Evolutionary conservation across 768 basidiomycete species (phyloP).

Genomic region (Termitomyces sp.): DNA sequence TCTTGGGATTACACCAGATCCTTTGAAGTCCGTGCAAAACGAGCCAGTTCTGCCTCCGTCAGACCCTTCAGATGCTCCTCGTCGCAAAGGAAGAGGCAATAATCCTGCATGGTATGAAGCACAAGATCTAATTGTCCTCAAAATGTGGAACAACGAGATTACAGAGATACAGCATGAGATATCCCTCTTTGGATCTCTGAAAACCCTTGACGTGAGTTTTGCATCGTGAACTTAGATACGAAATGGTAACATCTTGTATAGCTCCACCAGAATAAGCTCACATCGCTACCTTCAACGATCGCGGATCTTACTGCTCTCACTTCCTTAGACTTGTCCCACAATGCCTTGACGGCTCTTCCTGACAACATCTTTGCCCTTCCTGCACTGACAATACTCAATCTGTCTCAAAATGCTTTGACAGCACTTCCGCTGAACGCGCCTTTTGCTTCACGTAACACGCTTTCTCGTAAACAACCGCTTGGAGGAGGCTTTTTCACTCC

Average conservation of each 20-base stretch:
- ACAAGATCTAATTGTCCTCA: conserved; percentile 70
- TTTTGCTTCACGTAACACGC: conserved; percentile 32
- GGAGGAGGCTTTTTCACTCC: conserved; percentile 60
- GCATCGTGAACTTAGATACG: not conserved
- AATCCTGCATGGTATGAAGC: conserved; percentile 77
- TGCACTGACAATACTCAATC: conserved; percentile 56
- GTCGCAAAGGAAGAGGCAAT: conserved; percentile 36
- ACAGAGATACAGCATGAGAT: conserved; percentile 77
- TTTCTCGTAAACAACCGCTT: conserved; percentile 24
- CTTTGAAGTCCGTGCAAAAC: conserved; percentile 57
- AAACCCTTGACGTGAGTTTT: conserved; percentile 68
- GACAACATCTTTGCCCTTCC: conserved; percentile 64
- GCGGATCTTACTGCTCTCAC: conserved; percentile 65
- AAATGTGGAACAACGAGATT: conserved; percentile 80
- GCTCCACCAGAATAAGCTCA: conserved; percentile 74
- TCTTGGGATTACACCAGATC: conserved; percentile 66
- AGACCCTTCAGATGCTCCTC: conserved; percentile 28
- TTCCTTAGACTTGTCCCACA: conserved; percentile 70
- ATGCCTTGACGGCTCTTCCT: conserved; percentile 60
- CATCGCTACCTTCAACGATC: conserved; percentile 57
- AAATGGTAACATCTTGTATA: conserved; percentile 21
- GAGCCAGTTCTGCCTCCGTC: conserved; percentile 48
- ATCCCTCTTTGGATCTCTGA: conserved; percentile 78
- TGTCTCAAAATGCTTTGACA: conserved; percentile 66
- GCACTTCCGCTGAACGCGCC: conserved; percentile 59